Evolutionary conservation across 176 grass and related monocot genomes (phyloP), one percentile per base, ranked within the genome.

Genomic region (Lolium perenne): DNA sequence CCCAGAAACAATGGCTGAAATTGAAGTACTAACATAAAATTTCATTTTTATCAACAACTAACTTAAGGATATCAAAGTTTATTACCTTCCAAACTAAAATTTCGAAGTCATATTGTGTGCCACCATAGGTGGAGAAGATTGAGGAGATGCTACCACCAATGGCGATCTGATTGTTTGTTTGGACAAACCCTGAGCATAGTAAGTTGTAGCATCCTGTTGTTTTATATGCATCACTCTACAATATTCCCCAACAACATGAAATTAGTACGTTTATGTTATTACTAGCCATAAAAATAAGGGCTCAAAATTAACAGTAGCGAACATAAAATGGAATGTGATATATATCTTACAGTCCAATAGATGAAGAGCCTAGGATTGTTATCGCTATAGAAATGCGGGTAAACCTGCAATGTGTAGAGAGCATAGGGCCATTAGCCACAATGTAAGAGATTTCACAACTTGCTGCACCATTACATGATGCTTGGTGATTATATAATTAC

Each of bases 131-230:
- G 61, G 94, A 43, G 41, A 43, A 97, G 57, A 97, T 81, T 57
- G 90, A 90, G 79, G 66, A 90, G 82, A 97, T 87, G 86, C 77
- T 97, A 55, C 90, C 92, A 3, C 92, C 94, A 83, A 94, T 97
- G 69, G 90, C 86, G 16, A 97, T 97, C 49, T 94, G 89, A 45
- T 89, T 97, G 72, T 84, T 97, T 88, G 92, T 94, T 82, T 97
- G 92, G 35, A 97, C 90, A 80, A 97, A 97, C 16, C 92, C 92
- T 62, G 94, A 90, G 83, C 92, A 94, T 14, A 90, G 71, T 66
- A 97, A 82, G 86, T 97, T 97, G 88, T 94, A 97, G 57, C 94
- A 97, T 82, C 92, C 92, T 69, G 94, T 97, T 58, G 87, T 77
- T 70, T 92, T 86, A 85, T 97, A 94, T 0, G 90, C 94, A 94